Evolutionary conservation across 129 eudicot genomes (phyloP).

Genomic region (Heracleum sosnowskyi): DNA sequence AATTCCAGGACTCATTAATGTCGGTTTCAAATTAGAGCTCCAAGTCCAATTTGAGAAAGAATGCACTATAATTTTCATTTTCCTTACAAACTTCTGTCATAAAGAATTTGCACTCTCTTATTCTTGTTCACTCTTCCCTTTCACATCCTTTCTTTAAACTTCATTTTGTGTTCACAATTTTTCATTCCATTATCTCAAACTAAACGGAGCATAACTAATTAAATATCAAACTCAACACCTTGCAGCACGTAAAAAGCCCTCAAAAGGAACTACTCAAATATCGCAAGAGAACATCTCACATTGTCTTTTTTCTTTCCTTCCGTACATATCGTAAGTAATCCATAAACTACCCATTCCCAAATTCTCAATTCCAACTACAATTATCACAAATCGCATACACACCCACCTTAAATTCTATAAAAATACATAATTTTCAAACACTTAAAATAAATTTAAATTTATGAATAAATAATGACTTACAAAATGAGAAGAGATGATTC

Average conservation of each 20-base stretch:
- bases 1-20: background rate
- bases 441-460: background rate
- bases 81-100: background rate
- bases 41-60: background rate
- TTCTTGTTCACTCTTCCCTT: background rate
- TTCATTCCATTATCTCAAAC: background rate
- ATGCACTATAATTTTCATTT: background rate
- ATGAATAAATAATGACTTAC: slow-evolving; percentile 26
- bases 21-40: background rate
- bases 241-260: background rate
- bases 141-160: background rate
- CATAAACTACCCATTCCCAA: background rate
- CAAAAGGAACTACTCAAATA: background rate
- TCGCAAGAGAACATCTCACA: no score
- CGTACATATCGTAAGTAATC: background rate
- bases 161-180: background rate
- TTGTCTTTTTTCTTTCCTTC: no score
- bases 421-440: background rate
- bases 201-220: background rate
- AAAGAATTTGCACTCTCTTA: background rate
- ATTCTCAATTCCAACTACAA: background rate
- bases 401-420: background rate
- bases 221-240: background rate
- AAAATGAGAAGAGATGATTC: slow-evolving; percentile 74
- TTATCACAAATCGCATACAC: background rate